phyloP scores from a whole-genome alignment of 108 stramenopile genomes.

The Skeletonema potamos region DNA sequence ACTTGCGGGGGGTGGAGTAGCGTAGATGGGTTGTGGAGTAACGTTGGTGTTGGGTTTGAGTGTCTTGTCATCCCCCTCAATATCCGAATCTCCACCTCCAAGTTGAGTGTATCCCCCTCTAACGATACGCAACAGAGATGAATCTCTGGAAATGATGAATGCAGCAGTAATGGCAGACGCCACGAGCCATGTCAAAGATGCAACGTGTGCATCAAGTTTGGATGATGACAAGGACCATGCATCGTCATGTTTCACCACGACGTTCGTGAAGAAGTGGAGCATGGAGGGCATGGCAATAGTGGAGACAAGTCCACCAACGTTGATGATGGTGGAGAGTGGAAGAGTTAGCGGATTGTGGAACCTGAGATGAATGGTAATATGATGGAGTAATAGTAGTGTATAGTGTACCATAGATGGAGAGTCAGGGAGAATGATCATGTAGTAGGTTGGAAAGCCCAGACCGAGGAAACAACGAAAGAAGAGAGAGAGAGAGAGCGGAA shows the following conservation, averaged over 20 bases:
- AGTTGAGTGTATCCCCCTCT: slow-evolving; percentile 18
- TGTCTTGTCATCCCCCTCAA: slow-evolving; percentile 19
- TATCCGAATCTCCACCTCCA: not conserved
- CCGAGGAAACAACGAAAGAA: not conserved
- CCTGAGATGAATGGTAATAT: slow-evolving; percentile 13
- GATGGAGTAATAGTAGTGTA: slow-evolving; percentile 3
- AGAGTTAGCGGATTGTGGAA: slow-evolving; percentile 46
- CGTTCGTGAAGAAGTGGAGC: slow-evolving; percentile 15
- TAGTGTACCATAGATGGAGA: too few relatives aligned
- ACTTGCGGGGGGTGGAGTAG: slow-evolving; percentile 24
- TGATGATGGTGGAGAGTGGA: slow-evolving; percentile 58
- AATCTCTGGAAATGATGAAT: slow-evolving; percentile 59
- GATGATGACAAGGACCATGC: not conserved
- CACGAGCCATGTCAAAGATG: slow-evolving; percentile 58
- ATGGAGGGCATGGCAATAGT: slow-evolving; percentile 41
- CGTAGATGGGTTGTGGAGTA: slow-evolving; percentile 37
- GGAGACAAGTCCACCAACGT: slow-evolving; percentile 56
- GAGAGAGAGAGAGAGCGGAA: not conserved
- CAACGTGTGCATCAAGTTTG: slow-evolving; percentile 31
- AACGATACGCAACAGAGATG: slow-evolving; percentile 13
- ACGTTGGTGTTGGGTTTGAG: slow-evolving; percentile 46
- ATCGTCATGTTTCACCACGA: not conserved
- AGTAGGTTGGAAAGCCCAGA: too few relatives aligned
- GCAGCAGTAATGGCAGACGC: slow-evolving; percentile 57
- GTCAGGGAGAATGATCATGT: not conserved